phyloP scores from a whole-genome alignment of 805 yeast species.

The Lipomyces starkeyi region DNA sequence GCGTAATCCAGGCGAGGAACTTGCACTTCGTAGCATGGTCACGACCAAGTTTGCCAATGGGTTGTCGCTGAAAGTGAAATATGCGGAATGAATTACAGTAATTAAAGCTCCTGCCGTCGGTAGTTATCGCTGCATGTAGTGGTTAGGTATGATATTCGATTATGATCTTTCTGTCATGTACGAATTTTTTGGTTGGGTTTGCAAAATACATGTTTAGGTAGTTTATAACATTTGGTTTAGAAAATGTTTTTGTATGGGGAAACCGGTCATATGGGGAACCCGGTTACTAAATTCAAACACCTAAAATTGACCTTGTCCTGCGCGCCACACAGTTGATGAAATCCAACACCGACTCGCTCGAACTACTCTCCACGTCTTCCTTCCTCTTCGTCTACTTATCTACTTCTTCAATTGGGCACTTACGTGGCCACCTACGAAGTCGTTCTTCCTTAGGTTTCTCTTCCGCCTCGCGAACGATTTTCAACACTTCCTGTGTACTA shows the following conservation, averaged over 20 bases:
- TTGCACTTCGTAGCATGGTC: conserved; percentile 13
- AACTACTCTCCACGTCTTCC: too few relatives aligned
- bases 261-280: conserved; percentile 3
- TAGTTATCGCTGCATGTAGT: background rate
- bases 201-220: too few relatives aligned
- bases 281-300: background rate
- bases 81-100: conserved; percentile 3
- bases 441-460: too few relatives aligned
- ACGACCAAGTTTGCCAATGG: conserved; percentile 25
- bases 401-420: conserved; percentile 8
- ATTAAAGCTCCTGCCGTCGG: background rate
- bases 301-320: conserved; percentile 5
- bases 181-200: too few relatives aligned
- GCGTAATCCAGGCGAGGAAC: conserved; percentile 14
- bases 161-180: background rate
- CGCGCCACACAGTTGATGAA: background rate
- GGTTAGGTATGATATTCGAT: background rate
- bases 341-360: background rate
- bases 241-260: too few relatives aligned
- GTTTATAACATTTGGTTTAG: background rate
- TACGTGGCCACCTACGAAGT: conserved; percentile 10
- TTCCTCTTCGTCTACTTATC: conserved; percentile 11
- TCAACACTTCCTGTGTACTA: conserved; percentile 5
- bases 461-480: too few relatives aligned
- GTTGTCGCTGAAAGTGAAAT: conserved; percentile 15